Evolutionary conservation across 2,329 filamentous ascomycete species (phyloP).

Genomic region (Cordyceps cicadae): DNA sequence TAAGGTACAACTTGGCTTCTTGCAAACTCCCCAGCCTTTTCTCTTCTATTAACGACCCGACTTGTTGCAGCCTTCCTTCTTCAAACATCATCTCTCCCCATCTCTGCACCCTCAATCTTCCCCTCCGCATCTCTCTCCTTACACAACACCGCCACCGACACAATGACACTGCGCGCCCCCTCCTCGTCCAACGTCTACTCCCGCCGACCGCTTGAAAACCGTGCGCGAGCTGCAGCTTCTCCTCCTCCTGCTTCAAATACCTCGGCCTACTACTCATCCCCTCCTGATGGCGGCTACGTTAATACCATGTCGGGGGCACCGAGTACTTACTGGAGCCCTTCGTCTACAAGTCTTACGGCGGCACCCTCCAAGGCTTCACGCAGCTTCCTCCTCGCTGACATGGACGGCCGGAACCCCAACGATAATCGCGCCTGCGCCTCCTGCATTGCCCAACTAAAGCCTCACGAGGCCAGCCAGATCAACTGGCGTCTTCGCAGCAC

Average conservation of each 20-base stretch:
- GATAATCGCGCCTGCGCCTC: conserved; percentile 31
- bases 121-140: background rate
- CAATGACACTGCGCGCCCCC: conserved; percentile 39
- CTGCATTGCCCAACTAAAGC: conserved; percentile 29
- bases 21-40: no score
- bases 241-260: background rate
- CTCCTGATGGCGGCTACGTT: no score
- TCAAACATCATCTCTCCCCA: background rate
- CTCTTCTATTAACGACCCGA: no score
- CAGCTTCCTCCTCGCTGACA: conserved; percentile 42
- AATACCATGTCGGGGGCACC: no score
- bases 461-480: conserved; percentile 22
- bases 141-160: background rate
- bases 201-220: conserved; percentile 16
- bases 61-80: no score
- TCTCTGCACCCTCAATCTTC: background rate
- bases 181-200: conserved; percentile 32
- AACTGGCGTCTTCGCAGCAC: conserved; percentile 22
- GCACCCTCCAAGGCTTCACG: conserved; percentile 9
- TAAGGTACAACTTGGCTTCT: no score
- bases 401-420: conserved; percentile 26
- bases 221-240: no score
- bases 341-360: no score
- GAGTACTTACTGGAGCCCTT: no score
- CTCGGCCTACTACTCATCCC: conserved; percentile 6